Conservation (phyloP, 495 filamentous ascomycete species). For the Venustampulla echinocandica region DNA sequence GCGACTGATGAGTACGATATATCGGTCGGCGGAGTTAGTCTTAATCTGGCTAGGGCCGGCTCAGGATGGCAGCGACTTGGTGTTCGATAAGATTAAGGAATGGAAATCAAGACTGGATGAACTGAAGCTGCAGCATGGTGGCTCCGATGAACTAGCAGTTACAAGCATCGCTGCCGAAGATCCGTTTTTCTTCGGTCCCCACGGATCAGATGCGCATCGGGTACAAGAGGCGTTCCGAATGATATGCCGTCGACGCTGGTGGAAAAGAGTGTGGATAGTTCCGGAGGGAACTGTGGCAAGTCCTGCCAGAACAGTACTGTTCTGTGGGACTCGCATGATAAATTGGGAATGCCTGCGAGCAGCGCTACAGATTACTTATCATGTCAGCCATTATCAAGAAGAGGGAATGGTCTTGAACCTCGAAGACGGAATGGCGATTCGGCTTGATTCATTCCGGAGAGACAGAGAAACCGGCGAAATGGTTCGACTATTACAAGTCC, state of each 20-base stretch:
- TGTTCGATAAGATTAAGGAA: neutral
- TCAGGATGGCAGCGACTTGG: neutral
- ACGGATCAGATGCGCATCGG: neutral
- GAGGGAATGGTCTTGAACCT: too few species aligned
- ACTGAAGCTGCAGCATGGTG: neutral
- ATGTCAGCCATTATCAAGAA: neutral
- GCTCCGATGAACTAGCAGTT: neutral
- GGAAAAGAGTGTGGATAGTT: constrained; percentile 1
- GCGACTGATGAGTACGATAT: constrained; percentile 17
- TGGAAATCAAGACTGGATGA: neutral
- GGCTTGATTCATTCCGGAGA: neutral
- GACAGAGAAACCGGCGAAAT: neutral
- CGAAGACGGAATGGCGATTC: too few species aligned
- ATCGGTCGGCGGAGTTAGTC: neutral
- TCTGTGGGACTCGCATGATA: neutral
- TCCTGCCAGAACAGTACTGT: neutral
- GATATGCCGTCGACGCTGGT: neutral
- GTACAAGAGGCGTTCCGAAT: neutral
- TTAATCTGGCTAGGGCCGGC: neutral
- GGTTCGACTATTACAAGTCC: constrained; percentile 7
- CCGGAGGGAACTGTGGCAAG: neutral
- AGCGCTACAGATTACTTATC: neutral
- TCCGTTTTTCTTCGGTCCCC: neutral
- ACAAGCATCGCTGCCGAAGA: neutral
- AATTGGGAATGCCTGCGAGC: neutral